These are phyloP conservation scores for Holtermannia corniformis DNA, from an alignment of 768 basidiomycete species.

Conservation along the genomic window DNA sequence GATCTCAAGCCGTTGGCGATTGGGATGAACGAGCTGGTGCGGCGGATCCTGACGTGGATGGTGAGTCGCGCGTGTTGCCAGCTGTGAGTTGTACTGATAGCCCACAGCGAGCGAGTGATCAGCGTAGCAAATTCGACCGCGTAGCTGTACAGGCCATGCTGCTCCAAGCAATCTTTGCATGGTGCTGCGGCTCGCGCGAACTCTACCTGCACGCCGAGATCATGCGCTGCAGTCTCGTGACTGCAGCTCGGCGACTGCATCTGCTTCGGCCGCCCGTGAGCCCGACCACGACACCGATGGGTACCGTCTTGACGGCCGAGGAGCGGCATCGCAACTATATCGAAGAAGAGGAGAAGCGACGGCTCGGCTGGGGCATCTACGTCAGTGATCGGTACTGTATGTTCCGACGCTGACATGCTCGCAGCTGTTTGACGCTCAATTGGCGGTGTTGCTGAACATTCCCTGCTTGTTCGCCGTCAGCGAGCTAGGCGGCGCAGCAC, in stretches of 20 bases:
- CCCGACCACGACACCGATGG: constrained; percentile 8
- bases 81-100: neutral
- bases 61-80: constrained; percentile 9
- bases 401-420: neutral
- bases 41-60: constrained; percentile 33
- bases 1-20: constrained; percentile 30
- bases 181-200: constrained; percentile 31
- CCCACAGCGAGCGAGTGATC: constrained; percentile 29
- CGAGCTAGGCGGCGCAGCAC: constrained; percentile 17
- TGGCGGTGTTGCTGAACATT: constrained; percentile 16
- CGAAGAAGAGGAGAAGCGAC: constrained; percentile 26
- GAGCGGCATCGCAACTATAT: constrained; percentile 18
- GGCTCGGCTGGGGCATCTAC: constrained; percentile 33
- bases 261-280: constrained; percentile 19
- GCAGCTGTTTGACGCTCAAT: constrained; percentile 28
- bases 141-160: constrained; percentile 19
- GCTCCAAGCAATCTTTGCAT: constrained; percentile 21
- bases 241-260: constrained; percentile 22
- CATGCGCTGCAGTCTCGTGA: constrained; percentile 24
- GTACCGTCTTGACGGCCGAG: constrained; percentile 11
- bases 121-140: constrained; percentile 29
- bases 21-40: constrained; percentile 28
- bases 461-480: constrained; percentile 19
- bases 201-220: constrained; percentile 33
- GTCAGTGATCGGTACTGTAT: constrained; percentile 10